Evolutionary conservation across 306 rosid species (phyloP), one percentile per base, ranked within the genome.

Genomic region (Amphicarpaea edgeworthii): DNA sequence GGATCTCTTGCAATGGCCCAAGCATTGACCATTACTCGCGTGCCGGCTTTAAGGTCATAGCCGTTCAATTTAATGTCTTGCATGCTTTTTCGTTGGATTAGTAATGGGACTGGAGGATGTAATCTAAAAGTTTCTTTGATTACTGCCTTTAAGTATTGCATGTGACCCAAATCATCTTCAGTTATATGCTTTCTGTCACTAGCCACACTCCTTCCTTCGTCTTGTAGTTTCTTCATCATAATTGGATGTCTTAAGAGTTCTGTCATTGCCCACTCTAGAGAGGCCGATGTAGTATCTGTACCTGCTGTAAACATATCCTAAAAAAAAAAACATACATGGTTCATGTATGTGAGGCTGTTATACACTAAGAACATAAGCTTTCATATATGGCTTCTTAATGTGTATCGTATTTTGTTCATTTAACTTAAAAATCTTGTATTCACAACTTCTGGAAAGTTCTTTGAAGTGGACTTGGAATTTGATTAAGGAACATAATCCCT

Each of bases 1-100:
- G 62, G 62, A 23, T 55, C 62, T 23, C 34, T 55, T 10, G 62
- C 62, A 55, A 55, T 55, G 37, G 34, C 16, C 62, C 62, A 55
- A 11, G 34, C 62, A 11, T 55, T 55, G 3, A 55, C 3, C 3
- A 55, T 11, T 12, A 55, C 62, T 0, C 3, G 7, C 5, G 62
- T 55, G n/a, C 34, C 62, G 11, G 8, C 7, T 21, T 55, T 14
- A 55, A 55, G 1, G 37, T 55, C 8, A 37, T 23, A 55, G 4
- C n/a, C 37, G 0, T 21, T 55, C 8, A 55, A 3, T 12, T 55
- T 23, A 8, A 11, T 55, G 6, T 55, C 37, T 55, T 23, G 16
- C 62, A 21, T 55, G 34, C 62, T 21, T 23, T 23, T 5, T 11
- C 62, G 3, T 11, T n/a, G 62, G 34, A 23, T 3, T 14, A 55